These are phyloP conservation scores for Verticillium tricorpus DNA, from an alignment of 2,329 filamentous ascomycete species.

Conservation along the genomic window DNA sequence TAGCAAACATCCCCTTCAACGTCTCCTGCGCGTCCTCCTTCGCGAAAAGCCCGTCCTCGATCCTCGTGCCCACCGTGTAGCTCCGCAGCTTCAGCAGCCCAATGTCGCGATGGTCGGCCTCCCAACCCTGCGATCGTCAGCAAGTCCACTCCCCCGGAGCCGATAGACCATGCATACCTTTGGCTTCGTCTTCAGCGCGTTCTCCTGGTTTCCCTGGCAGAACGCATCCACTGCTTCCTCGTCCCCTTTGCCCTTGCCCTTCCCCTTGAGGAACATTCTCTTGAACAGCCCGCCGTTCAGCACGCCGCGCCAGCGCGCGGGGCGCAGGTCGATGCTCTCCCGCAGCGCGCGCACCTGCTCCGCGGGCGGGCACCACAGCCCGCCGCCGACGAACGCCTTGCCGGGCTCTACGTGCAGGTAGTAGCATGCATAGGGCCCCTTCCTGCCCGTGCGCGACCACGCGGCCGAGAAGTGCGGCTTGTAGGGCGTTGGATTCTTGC, in stretches of 20 bases:
- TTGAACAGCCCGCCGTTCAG: conserved; percentile 59
- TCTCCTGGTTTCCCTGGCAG: conserved; percentile 62
- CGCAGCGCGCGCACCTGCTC: conserved; percentile 63
- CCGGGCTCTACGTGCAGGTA: conserved; percentile 78
- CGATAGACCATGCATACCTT: conserved; percentile 54
- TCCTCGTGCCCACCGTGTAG: conserved; percentile 66
- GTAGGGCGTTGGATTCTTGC: conserved; percentile 80
- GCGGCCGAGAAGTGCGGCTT: conserved; percentile 85
- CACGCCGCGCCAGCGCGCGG: conserved; percentile 63
- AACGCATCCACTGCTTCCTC: conserved; percentile 66
- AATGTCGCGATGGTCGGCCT: conserved; percentile 71
- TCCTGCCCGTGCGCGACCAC: conserved; percentile 82
- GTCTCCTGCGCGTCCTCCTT: conserved; percentile 58
- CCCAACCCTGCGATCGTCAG: conserved; percentile 56
- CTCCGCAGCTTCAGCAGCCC: conserved; percentile 74
- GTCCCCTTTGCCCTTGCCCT: conserved; percentile 29
- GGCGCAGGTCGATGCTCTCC: conserved; percentile 68
- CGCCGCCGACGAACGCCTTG: conserved; percentile 71
- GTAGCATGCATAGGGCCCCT: conserved; percentile 84
- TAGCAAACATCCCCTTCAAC: conserved; percentile 59
- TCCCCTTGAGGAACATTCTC: conserved; percentile 58
- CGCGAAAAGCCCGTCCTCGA: conserved; percentile 63
- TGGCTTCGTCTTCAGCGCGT: conserved; percentile 78
- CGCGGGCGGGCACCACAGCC: conserved; percentile 75
- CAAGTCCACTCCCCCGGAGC: neutral